Percentiles rank a stretch among this genome's conserved stretches.
phyloP scores from a whole-genome alignment of 1,284 basidiomycete species.

The Ganoderma lingzhi region DNA sequence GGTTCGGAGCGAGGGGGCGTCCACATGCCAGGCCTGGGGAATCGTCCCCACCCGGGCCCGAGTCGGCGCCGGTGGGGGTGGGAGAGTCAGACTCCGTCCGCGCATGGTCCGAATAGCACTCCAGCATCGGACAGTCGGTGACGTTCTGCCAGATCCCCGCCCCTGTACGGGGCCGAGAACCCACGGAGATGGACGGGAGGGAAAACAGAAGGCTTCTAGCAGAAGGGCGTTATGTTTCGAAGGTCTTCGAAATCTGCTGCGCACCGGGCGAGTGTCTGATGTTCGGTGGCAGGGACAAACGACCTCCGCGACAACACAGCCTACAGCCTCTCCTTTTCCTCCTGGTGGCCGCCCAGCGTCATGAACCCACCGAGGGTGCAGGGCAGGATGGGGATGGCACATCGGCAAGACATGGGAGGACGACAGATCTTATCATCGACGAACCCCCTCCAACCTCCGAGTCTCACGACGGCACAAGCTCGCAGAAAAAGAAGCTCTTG shows the following conservation, averaged over 20 bases:
- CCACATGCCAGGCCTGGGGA: slow-evolving; percentile 1
- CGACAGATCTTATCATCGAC: not conserved
- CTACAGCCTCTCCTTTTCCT: not conserved
- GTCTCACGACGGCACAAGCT: slow-evolving; percentile 9
- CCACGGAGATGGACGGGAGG: slow-evolving; percentile 14
- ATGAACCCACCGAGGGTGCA: not conserved
- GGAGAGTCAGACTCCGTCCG: not conserved
- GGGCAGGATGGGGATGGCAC: not conserved
- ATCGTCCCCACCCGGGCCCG: not conserved
- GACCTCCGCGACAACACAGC: not conserved
- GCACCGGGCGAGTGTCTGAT: not conserved
- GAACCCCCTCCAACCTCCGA: not conserved
- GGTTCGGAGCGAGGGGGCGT: slow-evolving; percentile 1
- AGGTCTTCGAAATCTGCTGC: slow-evolving; percentile 4
- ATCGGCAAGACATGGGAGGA: not conserved
- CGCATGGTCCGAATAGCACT: not conserved
- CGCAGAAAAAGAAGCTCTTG: not conserved
- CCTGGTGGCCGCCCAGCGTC: not conserved
- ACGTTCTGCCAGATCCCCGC: slow-evolving; percentile 6
- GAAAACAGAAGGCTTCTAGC: slow-evolving; percentile 3
- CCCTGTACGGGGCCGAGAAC: slow-evolving; percentile 9
- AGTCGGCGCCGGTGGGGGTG: slow-evolving; percentile 10
- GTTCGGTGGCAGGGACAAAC: not conserved
- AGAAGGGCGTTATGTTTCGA: not conserved
- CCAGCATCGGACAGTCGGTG: not conserved